Base-by-base conservation (phyloP, 78 protist genomes). In the Chrysochromulina parva region DNA sequence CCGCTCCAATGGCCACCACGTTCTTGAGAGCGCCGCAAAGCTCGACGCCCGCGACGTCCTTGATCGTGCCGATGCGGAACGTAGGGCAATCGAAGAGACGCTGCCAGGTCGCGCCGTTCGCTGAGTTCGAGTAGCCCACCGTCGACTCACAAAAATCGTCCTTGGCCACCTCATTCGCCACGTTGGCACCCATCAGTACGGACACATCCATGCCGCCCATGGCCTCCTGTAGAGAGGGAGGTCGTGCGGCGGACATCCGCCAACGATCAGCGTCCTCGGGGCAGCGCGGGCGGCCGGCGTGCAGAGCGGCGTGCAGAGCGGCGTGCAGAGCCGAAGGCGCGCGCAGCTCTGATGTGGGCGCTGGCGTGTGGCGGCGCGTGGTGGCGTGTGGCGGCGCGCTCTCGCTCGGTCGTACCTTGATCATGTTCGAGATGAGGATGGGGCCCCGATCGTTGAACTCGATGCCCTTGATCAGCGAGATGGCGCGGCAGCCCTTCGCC, bases 11-110 rank as follows among this genome's bases (percentile, higher is more conserved):
- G 28, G 96, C 96, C 4, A 95, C 93, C 3, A 95, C 62, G 80
- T 94, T 94, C 92, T 95, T 95, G 71, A 94, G 90, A 5, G 97
- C 94, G 52, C 96, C 97, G 74, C 94, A 85, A 53, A 95, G 92
- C 89, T 95, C 96, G 16, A 85, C 94, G 16, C 92, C 95, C 5
- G 58, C 65, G 28, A 88, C 88, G 74, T 95, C 96, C 17, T 0
- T 20, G 38, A 78, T 38, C 19, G 50, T n/a, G 58, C 3, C 20
- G 48, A 94, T 90, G 47, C 92, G 90, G 94, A 93, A 95, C 65
- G 9, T 24, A 38, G 50, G 52, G 38, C 57, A 0, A 78, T 94
- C 20, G 66, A 95, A 92, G 28, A 95, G 38, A n/a, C 9, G 57
- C 82, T 74, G 82, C 53, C 53, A 74, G 26, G 22, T 13, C 24